These are phyloP conservation scores for Trichoderma sp. DNA, from an alignment of 2,329 filamentous ascomycete species.

Conservation along the genomic window DNA sequence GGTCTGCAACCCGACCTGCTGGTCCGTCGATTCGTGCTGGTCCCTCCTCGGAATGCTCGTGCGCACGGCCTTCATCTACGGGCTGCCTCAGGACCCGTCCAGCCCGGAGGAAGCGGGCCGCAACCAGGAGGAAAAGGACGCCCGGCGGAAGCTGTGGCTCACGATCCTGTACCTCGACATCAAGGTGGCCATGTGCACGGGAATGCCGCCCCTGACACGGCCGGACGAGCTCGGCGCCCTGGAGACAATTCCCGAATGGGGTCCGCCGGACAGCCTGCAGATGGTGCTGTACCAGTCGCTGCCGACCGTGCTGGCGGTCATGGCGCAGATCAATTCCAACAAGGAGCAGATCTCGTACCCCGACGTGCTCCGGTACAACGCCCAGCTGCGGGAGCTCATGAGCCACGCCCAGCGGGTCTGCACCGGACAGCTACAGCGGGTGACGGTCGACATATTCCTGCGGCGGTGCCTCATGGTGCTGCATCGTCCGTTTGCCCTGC, in stretches of 20 bases:
- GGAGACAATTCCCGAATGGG: conserved; percentile 35
- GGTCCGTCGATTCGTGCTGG: conserved; percentile 44
- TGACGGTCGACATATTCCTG: conserved; percentile 42
- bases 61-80: conserved; percentile 41
- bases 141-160: conserved; percentile 41
- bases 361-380: conserved; percentile 41
- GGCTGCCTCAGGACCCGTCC: conserved; percentile 39
- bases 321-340: conserved; percentile 41
- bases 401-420: conserved; percentile 38
- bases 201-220: conserved; percentile 42
- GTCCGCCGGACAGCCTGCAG: conserved; percentile 38
- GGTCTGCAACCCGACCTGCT: conserved; percentile 44
- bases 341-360: conserved; percentile 39
- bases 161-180: conserved; percentile 44
- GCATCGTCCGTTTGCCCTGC: conserved; percentile 42
- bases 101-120: conserved; percentile 34
- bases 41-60: conserved; percentile 42
- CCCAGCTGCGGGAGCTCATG: conserved; percentile 41
- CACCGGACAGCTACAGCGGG: conserved; percentile 38
- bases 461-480: conserved; percentile 43
- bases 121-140: conserved; percentile 36
- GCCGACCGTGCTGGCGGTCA: conserved; percentile 38
- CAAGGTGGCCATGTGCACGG: conserved; percentile 42
- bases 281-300: conserved; percentile 40
- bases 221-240: conserved; percentile 39